These are phyloP conservation scores for Penicillium hordei DNA, from an alignment of 2,329 filamentous ascomycete species.

Conservation along the genomic window DNA sequence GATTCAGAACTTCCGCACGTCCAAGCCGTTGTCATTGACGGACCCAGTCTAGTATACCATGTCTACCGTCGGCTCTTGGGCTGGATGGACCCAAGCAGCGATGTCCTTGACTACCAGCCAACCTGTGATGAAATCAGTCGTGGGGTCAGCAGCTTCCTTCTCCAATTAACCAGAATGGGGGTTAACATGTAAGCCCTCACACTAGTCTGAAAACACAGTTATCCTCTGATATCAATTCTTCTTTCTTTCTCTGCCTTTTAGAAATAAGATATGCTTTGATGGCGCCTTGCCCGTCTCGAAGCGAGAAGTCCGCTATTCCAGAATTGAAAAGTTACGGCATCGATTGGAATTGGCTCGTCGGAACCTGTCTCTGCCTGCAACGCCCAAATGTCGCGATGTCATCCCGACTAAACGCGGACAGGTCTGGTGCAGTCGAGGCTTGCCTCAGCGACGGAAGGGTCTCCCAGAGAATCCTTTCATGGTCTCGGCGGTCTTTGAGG, in stretches of 20 bases:
- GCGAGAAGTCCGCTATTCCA: conserved; percentile 58
- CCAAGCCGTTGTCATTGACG: conserved; percentile 63
- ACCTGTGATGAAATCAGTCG: conserved; percentile 64
- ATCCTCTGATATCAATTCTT: neutral
- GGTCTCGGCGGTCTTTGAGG: conserved; percentile 73
- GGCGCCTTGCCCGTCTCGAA: conserved; percentile 73
- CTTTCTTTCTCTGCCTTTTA: conserved; percentile 33
- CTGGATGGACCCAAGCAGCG: conserved; percentile 38
- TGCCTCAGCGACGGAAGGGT: conserved; percentile 31
- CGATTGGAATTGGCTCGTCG: conserved; percentile 55
- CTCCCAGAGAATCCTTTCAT: conserved; percentile 66
- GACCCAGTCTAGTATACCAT: conserved; percentile 74
- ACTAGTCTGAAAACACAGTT: neutral
- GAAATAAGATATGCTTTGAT: conserved; percentile 78
- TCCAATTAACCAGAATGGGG: conserved; percentile 55
- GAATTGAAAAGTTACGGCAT: conserved; percentile 59
- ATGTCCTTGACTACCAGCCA: conserved; percentile 55
- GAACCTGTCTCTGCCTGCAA: conserved; percentile 2
- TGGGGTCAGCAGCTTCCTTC: conserved; percentile 62
- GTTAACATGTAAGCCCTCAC: conserved; percentile 60
- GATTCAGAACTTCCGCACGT: conserved; percentile 16
- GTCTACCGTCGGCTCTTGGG: conserved; percentile 60
- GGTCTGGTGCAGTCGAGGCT: conserved; percentile 29
- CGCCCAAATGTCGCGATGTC: conserved; percentile 13
- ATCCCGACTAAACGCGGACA: conserved; percentile 19